Base-by-base conservation (phyloP, 73 alveolate species). In the Chromera velia region DNA sequence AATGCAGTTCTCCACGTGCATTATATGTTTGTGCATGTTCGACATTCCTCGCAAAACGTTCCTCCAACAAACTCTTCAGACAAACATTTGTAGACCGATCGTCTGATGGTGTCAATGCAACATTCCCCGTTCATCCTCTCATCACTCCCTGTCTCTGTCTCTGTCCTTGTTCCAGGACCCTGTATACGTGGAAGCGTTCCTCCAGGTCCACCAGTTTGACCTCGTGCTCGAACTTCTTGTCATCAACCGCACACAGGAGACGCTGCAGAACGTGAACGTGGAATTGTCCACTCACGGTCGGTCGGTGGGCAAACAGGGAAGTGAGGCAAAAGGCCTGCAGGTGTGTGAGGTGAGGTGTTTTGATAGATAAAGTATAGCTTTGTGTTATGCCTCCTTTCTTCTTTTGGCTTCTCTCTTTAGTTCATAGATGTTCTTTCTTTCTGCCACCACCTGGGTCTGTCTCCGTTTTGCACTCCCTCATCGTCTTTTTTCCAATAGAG, bases 151-250 rank as follows among this genome's bases (percentile, higher is more conserved):
- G n/a, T n/a, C n/a, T 40, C 55, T 13, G 13, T 40, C 55, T 13
- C 4, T 40, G 55, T 40, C 22, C 13, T 40, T 4, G 22, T 77
- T 90, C 66, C 91, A 93, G 26, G 98, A 93, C 80, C 94, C 95
- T 0, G 86, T 93, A 34, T 93, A 91, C 72, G 97, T 91, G 32
- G 98, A 93, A 84, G 92, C 95, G 28, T 87, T 78, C 33, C 88
- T 93, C 34, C 94, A 93, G 86, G 91, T 91, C 45, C 94, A 88
- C 81, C 90, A 91, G 55, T 91, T 86, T 75, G 97, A 93, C 83
- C 83, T 93, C 67, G 83, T 91, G 82, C 88, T 93, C 70, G 92
- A 91, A 84, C 88, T 93, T 28, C 80, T 91, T 9, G 83, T 93
- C 49, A 91, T 90, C 81, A 93, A 93, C 76, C 86, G 94, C 55